Evolutionary conservation across 2,329 filamentous ascomycete species (phyloP), one percentile per base, ranked within the genome.

Genomic region (Monilinia fructicola): DNA sequence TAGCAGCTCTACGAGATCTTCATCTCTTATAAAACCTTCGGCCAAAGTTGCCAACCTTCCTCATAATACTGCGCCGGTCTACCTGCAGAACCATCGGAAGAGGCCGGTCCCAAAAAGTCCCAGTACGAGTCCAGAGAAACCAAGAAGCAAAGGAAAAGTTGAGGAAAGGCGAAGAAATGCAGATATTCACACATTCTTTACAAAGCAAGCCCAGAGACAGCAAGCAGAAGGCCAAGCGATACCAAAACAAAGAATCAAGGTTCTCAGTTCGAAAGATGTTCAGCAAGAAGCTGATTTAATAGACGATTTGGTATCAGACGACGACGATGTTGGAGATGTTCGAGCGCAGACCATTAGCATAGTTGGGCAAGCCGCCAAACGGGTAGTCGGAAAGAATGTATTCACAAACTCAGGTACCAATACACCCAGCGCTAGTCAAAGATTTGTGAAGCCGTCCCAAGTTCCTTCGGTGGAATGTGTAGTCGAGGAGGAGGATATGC

Each of bases 141-240:
- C 71, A 65, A 78, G 73, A 67, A 70, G 70, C 54, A 77, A 72
- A 78, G 74, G 73, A n/a, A 82, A 80, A 68, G 55, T 75, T 7
- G 80, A 81, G 9, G 83, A 84, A 63, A 85, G 81, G 69, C 82
- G 81, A 6, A 85, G 83, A 69, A 83, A 82, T 9, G 85, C 81
- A 4, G 83, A 89, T 71, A 78, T 89, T 18, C 79, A 83, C 72
- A 81, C 84, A 0, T 79, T 89, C 23, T 89, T 89, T 71, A 87
- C 85, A 23, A 87, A 82, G 60, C 87, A 89, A 74, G 82, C 82
- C 10, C 83, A 87, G 69, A 81, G 80, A 50, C 76, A 77, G 64
- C 69, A 75, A 60, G 67, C 68, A 23, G 71, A 73, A 48, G 67
- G 66, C 3, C 64, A 67, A 48, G 54, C 55, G 50, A 62, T 65